Evolutionary conservation across 305 asterid species (phyloP).

Genomic region (Fraxinus platypoda): DNA sequence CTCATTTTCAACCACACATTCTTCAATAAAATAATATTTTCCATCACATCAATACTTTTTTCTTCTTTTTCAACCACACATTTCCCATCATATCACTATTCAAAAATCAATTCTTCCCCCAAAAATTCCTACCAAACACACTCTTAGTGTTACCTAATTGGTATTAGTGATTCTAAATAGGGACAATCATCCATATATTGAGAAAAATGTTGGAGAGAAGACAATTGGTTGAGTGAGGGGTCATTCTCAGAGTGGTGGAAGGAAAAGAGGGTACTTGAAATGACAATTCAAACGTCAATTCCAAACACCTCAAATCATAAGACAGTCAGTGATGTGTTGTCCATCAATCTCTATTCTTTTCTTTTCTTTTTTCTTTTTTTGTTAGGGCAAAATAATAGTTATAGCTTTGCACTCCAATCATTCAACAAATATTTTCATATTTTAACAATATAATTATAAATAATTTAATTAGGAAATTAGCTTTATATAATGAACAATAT

Average conservation of each 20-base stretch:
- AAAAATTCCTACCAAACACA: too few species aligned
- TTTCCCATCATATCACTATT: too few species aligned
- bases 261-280: slow-evolving; percentile 34
- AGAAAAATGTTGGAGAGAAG: not conserved
- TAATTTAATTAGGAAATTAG: too few species aligned
- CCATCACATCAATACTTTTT: too few species aligned
- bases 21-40: too few species aligned
- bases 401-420: not conserved
- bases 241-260: slow-evolving; percentile 18
- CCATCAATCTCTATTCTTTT: slow-evolving; percentile 43
- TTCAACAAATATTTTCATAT: not conserved
- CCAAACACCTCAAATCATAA: slow-evolving; percentile 64
- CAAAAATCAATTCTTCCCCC: too few species aligned
- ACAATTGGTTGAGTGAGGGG: slow-evolving; percentile 22
- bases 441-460: not conserved
- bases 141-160: too few species aligned
- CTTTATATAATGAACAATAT: too few species aligned
- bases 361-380: not conserved
- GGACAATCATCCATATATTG: not conserved
- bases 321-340: slow-evolving; percentile 74
- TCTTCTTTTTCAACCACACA: too few species aligned
- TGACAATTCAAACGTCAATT: slow-evolving; percentile 84
- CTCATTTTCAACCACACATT: too few species aligned
- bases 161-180: not conserved
- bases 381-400: slow-evolving; percentile 21